Percentiles rank a stretch among this genome's conserved stretches.
These are phyloP conservation scores for Bonia amplexicaulis DNA, from an alignment of 176 grass and related monocot species.

Conservation along the genomic window DNA sequence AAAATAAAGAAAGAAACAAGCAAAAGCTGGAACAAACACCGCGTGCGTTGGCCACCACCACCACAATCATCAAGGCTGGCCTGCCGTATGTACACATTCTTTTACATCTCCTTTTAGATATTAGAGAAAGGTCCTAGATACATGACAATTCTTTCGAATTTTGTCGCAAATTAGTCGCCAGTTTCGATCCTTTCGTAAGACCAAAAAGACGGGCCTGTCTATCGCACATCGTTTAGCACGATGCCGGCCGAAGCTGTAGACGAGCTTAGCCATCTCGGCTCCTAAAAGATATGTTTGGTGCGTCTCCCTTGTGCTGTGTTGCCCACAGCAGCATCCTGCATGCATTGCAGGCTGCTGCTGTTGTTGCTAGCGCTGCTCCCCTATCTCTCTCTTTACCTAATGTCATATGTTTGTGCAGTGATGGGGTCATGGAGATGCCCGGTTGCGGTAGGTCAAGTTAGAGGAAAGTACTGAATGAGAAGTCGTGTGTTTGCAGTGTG, in stretches of 20 bases:
- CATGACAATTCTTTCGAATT: not conserved
- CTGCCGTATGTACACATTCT: not conserved
- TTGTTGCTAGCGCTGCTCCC: not conserved
- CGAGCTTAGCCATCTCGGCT: not conserved
- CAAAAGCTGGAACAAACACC: constrained; percentile 43
- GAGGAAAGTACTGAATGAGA: constrained; percentile 14
- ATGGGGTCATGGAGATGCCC: not conserved
- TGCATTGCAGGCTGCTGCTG: not conserved
- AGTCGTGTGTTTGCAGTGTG: not conserved
- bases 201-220: constrained; percentile 33
- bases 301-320: constrained; percentile 16
- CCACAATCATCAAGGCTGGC: not conserved
- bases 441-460: constrained; percentile 20
- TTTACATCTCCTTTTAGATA: constrained; percentile 26
- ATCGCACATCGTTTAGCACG: not conserved
- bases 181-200: constrained; percentile 28
- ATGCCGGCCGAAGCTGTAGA: constrained; percentile 3
- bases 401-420: constrained; percentile 26
- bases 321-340: constrained; percentile 21
- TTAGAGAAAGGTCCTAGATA: not conserved
- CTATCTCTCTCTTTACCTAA: constrained; percentile 37
- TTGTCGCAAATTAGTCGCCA: not conserved
- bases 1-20: constrained; percentile 7
- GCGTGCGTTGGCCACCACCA: constrained; percentile 20
- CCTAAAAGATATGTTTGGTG: not conserved